Conservation (phyloP, 2,329 filamentous ascomycete species). For the Lachnellula subtilissima region DNA sequence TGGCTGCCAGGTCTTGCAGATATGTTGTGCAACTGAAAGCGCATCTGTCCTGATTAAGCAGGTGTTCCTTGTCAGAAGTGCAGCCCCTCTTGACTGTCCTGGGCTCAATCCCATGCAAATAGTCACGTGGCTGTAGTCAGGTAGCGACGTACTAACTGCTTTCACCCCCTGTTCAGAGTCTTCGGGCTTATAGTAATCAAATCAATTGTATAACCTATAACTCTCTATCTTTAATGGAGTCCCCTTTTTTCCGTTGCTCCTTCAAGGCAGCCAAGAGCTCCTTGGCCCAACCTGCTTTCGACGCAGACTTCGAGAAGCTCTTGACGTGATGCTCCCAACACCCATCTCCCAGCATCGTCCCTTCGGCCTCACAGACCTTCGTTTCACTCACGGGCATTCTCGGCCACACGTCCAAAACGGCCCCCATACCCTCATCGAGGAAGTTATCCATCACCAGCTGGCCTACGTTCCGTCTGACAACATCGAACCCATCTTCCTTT, state of each 20-base stretch:
- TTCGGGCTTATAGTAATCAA: neutral
- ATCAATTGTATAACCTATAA: slow-evolving; percentile 8
- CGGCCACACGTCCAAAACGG: slow-evolving; percentile 53
- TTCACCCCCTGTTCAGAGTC: too few relatives aligned
- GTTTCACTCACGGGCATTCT: slow-evolving; percentile 33
- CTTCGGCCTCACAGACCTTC: slow-evolving; percentile 34
- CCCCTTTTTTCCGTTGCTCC: slow-evolving; percentile 12
- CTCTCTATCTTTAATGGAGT: slow-evolving; percentile 14
- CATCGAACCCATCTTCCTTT: slow-evolving; percentile 44
- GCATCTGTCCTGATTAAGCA: neutral
- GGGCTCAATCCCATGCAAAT: too few relatives aligned
- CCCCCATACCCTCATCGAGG: slow-evolving; percentile 61
- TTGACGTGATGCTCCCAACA: slow-evolving; percentile 55
- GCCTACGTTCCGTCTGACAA: slow-evolving; percentile 49
- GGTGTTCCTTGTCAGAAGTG: neutral
- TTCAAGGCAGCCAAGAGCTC: slow-evolving; percentile 24
- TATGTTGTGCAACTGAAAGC: neutral
- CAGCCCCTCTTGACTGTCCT: too few relatives aligned
- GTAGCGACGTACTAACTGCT: too few relatives aligned
- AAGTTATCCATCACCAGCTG: slow-evolving; percentile 61
- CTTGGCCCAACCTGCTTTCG: slow-evolving; percentile 20
- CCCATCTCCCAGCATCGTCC: slow-evolving; percentile 39
- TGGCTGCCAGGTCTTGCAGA: neutral
- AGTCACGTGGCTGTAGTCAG: too few relatives aligned
- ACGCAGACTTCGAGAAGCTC: slow-evolving; percentile 15